phyloP scores from a whole-genome alignment of 306 rosid genomes.

The Vigna reflexopilosa region DNA sequence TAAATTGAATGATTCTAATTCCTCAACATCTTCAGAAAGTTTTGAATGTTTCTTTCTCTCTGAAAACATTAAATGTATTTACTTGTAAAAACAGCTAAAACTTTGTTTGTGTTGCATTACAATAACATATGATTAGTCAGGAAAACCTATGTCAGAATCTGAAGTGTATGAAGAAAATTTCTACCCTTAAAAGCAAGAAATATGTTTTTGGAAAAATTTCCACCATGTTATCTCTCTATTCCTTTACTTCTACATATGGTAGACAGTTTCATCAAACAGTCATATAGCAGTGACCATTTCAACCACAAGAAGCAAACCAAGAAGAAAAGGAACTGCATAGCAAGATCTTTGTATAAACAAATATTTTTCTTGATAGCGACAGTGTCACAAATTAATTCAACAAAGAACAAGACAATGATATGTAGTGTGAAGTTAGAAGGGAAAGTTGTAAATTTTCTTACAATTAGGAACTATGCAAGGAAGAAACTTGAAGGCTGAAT shows the following conservation, averaged over 20 bases:
- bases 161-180: constrained; percentile 25
- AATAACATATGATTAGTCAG: background rate
- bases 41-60: too few species aligned
- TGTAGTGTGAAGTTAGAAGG: background rate
- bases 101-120: too few species aligned
- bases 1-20: too few species aligned
- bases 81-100: too few species aligned
- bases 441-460: constrained; percentile 36
- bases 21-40: too few species aligned
- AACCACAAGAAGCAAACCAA: too few species aligned
- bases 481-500: constrained; percentile 58
- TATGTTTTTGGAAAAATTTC: background rate
- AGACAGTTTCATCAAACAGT: too few species aligned
- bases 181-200: background rate
- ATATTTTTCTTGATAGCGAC: background rate
- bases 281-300: too few species aligned
- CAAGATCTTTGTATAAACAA: background rate
- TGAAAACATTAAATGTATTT: too few species aligned
- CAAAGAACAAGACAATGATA: background rate
- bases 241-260: background rate
- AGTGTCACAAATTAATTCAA: constrained; percentile 25
- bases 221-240: background rate
- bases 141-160: background rate
- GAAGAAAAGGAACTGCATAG: background rate
- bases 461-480: constrained; percentile 92